phyloP scores from a whole-genome alignment of 495 filamentous ascomycete genomes.

The Aspergillus conjunctus region DNA sequence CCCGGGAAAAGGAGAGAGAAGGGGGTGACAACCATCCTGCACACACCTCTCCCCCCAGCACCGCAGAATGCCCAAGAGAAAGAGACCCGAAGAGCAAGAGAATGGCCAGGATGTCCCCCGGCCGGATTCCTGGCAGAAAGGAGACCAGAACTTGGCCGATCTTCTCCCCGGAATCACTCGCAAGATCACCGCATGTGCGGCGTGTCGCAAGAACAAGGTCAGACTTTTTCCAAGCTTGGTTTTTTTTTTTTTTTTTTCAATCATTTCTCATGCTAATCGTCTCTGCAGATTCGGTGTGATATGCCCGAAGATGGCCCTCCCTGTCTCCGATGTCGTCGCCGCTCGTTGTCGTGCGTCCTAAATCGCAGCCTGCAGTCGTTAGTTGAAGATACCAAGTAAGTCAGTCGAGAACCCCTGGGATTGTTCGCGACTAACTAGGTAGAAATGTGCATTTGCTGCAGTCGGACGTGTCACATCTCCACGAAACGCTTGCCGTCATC shows the following conservation, averaged over 20 bases:
- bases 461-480: conserved; percentile 10
- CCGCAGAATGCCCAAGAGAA: conserved; percentile 8
- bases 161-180: conserved; percentile 43
- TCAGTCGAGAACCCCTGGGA: not conserved
- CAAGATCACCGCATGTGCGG: conserved; percentile 49
- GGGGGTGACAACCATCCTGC: not conserved
- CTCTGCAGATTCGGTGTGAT: conserved; percentile 47
- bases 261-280: not conserved
- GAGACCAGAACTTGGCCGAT: conserved; percentile 15
- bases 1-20: no score
- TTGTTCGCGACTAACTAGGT: conserved; percentile 11
- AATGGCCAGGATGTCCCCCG: not conserved
- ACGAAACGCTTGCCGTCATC: conserved; percentile 4
- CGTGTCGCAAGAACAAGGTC: conserved; percentile 49
- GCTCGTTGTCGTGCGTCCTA: conserved; percentile 43
- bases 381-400: conserved; percentile 39
- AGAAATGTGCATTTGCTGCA: conserved; percentile 31
- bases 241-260: not conserved
- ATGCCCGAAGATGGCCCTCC: conserved; percentile 42
- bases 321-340: conserved; percentile 43
- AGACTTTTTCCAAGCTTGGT: no score
- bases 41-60: no score
- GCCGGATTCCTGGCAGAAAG: not conserved
- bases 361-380: conserved; percentile 50
- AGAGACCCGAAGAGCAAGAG: not conserved